Percentiles rank a stretch among this genome's conserved stretches.
Conservation (phyloP, 495 filamentous ascomycete species). For the Trichoderma virens region DNA sequence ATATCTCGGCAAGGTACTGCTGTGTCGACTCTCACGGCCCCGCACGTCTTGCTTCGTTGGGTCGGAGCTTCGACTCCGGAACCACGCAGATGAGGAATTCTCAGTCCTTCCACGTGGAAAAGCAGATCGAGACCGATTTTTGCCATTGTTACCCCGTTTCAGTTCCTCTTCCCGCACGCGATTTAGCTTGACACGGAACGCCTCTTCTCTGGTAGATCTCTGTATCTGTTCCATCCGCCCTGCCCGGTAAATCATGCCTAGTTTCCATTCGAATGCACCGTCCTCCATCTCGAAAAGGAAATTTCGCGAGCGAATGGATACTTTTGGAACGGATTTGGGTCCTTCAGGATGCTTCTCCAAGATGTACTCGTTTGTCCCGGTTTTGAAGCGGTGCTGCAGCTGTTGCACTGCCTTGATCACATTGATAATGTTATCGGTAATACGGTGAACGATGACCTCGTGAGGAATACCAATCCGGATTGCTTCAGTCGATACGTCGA, state of each 20-base stretch:
- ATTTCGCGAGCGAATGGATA: slow-evolving; percentile 72
- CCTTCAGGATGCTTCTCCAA: slow-evolving; percentile 73
- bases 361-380: slow-evolving; percentile 77
- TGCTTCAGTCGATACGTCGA: slow-evolving; percentile 78
- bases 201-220: slow-evolving; percentile 79
- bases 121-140: slow-evolving; percentile 41
- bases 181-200: slow-evolving; percentile 78
- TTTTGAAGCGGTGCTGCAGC: slow-evolving; percentile 83
- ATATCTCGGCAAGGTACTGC: slow-evolving; percentile 49
- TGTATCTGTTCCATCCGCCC: slow-evolving; percentile 86
- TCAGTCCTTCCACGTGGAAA: slow-evolving; percentile 35
- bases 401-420: slow-evolving; percentile 80
- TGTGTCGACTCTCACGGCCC: slow-evolving; percentile 18
- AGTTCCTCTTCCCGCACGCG: slow-evolving; percentile 62
- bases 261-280: slow-evolving; percentile 93
- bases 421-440: slow-evolving; percentile 89
- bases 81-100: slow-evolving; percentile 22
- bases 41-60: slow-evolving; percentile 28
- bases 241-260: slow-evolving; percentile 82
- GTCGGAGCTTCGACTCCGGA: slow-evolving; percentile 49
- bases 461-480: slow-evolving; percentile 89
- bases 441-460: slow-evolving; percentile 80
- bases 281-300: slow-evolving; percentile 90
- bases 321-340: slow-evolving; percentile 75
- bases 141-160: slow-evolving; percentile 39